A percentile compares a stretch with the other conserved stretches of the same genome.
Conservation (phyloP, 1,139 yeast species). For the Saccharomyces hybrid region DNA sequence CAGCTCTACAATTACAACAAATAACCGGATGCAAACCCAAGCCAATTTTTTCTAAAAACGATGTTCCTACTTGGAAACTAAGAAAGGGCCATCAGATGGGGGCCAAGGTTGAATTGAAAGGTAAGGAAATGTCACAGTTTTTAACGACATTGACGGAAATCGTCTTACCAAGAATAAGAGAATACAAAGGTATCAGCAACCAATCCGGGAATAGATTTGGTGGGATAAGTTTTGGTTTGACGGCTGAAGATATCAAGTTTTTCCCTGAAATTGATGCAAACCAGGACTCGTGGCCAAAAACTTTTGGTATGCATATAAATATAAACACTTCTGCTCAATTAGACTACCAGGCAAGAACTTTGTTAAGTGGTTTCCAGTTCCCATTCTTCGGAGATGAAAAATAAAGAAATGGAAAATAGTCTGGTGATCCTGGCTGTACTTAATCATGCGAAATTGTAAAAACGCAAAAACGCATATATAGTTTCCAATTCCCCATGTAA, state of each 20-base stretch:
- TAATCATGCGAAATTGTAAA: slow-evolving; percentile 32
- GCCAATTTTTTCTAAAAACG: slow-evolving; percentile 64
- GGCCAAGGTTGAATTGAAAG: slow-evolving; percentile 71
- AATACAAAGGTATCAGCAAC: slow-evolving; percentile 70
- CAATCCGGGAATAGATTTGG: slow-evolving; percentile 81
- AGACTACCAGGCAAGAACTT: slow-evolving; percentile 84
- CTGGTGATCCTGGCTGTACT: neutral
- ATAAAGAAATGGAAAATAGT: neutral
- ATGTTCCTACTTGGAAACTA: slow-evolving; percentile 80
- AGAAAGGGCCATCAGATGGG: slow-evolving; percentile 91
- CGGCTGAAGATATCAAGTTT: slow-evolving; percentile 64
- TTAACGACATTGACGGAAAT: slow-evolving; percentile 79
- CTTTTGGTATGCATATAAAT: slow-evolving; percentile 81
- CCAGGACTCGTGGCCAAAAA: slow-evolving; percentile 83
- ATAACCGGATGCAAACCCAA: slow-evolving; percentile 85
- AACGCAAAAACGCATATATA: slow-evolving; percentile 33
- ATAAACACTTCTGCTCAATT: slow-evolving; percentile 86
- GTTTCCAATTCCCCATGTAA: slow-evolving; percentile 11
- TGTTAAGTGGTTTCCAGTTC: slow-evolving; percentile 75
- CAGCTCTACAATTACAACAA: slow-evolving; percentile 79
- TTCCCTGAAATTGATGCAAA: slow-evolving; percentile 94
- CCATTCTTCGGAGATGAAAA: slow-evolving; percentile 43
- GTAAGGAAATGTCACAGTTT: slow-evolving; percentile 82
- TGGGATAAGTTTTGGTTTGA: slow-evolving; percentile 77
- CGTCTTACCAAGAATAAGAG: slow-evolving; percentile 89